phyloP scores from a whole-genome alignment of 2,329 filamentous ascomycete species.

The Alternaria postmessia region DNA sequence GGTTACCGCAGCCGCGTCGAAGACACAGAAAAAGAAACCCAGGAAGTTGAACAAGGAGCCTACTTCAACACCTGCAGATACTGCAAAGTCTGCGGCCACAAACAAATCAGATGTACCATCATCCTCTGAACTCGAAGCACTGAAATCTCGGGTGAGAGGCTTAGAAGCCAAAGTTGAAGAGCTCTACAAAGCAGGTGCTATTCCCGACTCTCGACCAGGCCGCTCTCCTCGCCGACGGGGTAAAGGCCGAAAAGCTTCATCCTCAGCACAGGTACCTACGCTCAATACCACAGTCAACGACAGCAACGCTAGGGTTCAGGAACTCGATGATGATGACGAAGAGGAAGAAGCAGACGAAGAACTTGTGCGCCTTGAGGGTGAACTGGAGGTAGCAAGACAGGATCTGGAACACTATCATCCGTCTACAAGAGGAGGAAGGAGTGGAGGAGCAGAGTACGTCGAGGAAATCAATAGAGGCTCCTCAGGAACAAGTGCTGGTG shows the following conservation, averaged over 20 bases:
- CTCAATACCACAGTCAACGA: slow-evolving; percentile 7
- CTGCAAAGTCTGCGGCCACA: slow-evolving; percentile 2
- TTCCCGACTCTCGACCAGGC: slow-evolving; percentile 17
- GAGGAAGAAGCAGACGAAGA: slow-evolving; percentile 45
- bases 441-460: slow-evolving; percentile 28
- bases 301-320: slow-evolving; percentile 25
- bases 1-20: neutral
- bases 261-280: slow-evolving; percentile 33
- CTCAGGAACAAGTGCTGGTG: neutral
- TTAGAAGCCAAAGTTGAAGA: slow-evolving; percentile 50
- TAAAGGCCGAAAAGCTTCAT: slow-evolving; percentile 41
- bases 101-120: slow-evolving; percentile 21
- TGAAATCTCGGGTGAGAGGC: slow-evolving; percentile 46
- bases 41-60: slow-evolving; percentile 47
- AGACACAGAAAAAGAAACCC: slow-evolving; percentile 29
- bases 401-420: slow-evolving; percentile 41
- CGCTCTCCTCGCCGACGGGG: slow-evolving; percentile 45
- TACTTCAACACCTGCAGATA: slow-evolving; percentile 9
- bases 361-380: slow-evolving; percentile 40
- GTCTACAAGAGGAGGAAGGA: slow-evolving; percentile 11
- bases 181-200: slow-evolving; percentile 33
- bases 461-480: slow-evolving; percentile 41
- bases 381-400: slow-evolving; percentile 43
- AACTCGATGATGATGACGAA: slow-evolving; percentile 21
- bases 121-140: slow-evolving; percentile 42